A percentile compares a stretch with the other conserved stretches of the same genome.
Conservation (phyloP, 73 alveolate genomes). For the Tetrahymena malaccensis region DNA sequence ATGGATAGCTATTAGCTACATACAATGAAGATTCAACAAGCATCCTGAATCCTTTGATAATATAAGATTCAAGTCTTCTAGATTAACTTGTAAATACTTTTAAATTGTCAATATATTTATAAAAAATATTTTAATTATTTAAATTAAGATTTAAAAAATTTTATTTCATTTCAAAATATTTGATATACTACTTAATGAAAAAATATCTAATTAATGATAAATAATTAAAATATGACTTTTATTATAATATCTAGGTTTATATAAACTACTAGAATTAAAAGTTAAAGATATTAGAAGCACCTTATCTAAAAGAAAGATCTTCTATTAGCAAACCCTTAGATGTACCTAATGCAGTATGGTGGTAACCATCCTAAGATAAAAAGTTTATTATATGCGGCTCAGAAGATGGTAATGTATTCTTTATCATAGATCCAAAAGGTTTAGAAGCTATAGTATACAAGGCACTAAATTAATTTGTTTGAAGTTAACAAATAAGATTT, state of each 20-base stretch:
- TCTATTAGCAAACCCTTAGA: neutral
- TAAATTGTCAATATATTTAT: neutral
- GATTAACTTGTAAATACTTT: neutral
- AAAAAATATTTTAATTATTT: too few species aligned
- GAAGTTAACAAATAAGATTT: neutral
- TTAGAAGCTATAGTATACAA: neutral
- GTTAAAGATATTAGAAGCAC: neutral
- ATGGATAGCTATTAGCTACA: neutral
- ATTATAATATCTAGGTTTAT: neutral
- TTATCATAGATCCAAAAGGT: neutral
- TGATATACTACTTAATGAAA: too few species aligned
- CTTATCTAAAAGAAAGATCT: neutral
- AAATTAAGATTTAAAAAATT: neutral
- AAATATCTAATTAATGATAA: too few species aligned
- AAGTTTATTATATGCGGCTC: neutral
- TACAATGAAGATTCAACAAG: neutral
- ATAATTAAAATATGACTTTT: neutral
- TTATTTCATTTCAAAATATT: neutral
- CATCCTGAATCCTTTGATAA: neutral
- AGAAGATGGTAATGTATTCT: neutral
- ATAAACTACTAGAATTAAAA: neutral
- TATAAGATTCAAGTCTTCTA: neutral
- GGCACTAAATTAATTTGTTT: neutral
- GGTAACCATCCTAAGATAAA: neutral
- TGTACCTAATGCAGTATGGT: neutral